phyloP scores from a whole-genome alignment of 1,139 yeast species.

The Diutina sp. region DNA sequence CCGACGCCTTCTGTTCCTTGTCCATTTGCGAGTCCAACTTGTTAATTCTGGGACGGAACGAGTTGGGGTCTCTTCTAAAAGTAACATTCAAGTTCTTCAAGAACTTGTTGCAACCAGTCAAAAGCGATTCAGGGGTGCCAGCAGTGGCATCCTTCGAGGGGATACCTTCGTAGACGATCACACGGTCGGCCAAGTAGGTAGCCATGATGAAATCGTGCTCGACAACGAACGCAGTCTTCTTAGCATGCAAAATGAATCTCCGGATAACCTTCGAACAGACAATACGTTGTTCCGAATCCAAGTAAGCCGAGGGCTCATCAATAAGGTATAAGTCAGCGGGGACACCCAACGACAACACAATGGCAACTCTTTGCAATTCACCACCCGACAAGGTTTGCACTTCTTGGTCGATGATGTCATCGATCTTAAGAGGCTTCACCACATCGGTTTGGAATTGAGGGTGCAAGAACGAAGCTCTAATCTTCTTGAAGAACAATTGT shows the following conservation, averaged over 20 bases:
- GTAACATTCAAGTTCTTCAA: slow-evolving; percentile 95
- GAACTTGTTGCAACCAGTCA: slow-evolving; percentile 95
- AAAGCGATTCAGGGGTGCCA: slow-evolving; percentile 76
- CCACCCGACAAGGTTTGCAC: slow-evolving; percentile 98
- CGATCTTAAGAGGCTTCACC: slow-evolving; percentile 87
- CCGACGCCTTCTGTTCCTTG: slow-evolving; percentile 83
- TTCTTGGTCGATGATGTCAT: slow-evolving; percentile 91
- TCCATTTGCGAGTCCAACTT: slow-evolving; percentile 97
- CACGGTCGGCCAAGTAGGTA: slow-evolving; percentile 95
- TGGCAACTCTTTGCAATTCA: slow-evolving; percentile 98
- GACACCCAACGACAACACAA: slow-evolving; percentile 84
- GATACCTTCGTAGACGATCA: slow-evolving; percentile 91
- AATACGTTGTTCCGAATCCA: slow-evolving; percentile 99
- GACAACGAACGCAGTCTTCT: slow-evolving; percentile 94
- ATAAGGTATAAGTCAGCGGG: slow-evolving; percentile 93
- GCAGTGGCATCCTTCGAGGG: slow-evolving; percentile 83
- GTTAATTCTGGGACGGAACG: slow-evolving; percentile 97
- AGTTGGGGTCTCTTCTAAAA: slow-evolving; percentile 96
- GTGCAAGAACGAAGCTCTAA: slow-evolving; percentile 83
- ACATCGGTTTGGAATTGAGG: slow-evolving; percentile 99
- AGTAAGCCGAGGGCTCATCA: slow-evolving; percentile 97
- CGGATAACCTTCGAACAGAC: slow-evolving; percentile 96
- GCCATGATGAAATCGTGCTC: slow-evolving; percentile 99
- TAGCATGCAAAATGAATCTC: slow-evolving; percentile 89
- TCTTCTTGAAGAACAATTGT: slow-evolving; percentile 91